phyloP scores from a whole-genome alignment of 225 moss, liverwort and hornwort species.

The Bryoerythrophyllum caledonicum region DNA sequence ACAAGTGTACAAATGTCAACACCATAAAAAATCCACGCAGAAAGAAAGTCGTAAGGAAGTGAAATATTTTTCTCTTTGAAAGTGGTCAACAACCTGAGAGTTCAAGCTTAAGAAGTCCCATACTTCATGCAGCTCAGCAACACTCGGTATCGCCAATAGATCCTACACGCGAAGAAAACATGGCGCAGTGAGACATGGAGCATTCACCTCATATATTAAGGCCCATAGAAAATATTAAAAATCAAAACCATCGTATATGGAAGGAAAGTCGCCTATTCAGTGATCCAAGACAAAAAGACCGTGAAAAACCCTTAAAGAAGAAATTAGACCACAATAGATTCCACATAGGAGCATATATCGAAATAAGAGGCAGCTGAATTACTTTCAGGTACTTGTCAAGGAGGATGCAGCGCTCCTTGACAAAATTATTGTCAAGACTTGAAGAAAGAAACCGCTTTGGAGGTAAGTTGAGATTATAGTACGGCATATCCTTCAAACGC shows the following conservation, averaged over 20 bases:
- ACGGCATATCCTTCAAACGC: constrained; percentile 83
- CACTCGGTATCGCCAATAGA: constrained; percentile 64
- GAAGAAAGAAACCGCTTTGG: constrained; percentile 62
- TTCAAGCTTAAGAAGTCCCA: constrained; percentile 64
- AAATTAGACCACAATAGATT: constrained; percentile 11
- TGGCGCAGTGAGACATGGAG: constrained; percentile 3
- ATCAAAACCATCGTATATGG: background rate
- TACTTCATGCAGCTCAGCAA: constrained; percentile 69
- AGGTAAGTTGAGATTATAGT: constrained; percentile 56
- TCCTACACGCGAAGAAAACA: constrained; percentile 34
- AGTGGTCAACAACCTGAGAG: constrained; percentile 47
- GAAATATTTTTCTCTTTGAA: constrained; percentile 3
- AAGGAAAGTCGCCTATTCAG: background rate
- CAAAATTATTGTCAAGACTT: constrained; percentile 48
- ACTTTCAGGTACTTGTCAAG: constrained; percentile 67
- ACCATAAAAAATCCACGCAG: constrained; percentile 1
- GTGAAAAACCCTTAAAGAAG: background rate
- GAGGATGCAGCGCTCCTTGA: constrained; percentile 56
- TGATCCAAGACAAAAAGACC: constrained; percentile 11
- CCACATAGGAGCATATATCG: background rate
- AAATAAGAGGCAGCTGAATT: constrained; percentile 21
- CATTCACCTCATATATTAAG: background rate
- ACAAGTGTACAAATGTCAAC: background rate
- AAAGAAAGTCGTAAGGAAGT: constrained; percentile 10
- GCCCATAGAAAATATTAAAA: constrained; percentile 9